A percentile compares a stretch with the other conserved stretches of the same genome.
Conservation (phyloP, 2,329 filamentous ascomycete genomes). For the Monosporascus sp. region DNA sequence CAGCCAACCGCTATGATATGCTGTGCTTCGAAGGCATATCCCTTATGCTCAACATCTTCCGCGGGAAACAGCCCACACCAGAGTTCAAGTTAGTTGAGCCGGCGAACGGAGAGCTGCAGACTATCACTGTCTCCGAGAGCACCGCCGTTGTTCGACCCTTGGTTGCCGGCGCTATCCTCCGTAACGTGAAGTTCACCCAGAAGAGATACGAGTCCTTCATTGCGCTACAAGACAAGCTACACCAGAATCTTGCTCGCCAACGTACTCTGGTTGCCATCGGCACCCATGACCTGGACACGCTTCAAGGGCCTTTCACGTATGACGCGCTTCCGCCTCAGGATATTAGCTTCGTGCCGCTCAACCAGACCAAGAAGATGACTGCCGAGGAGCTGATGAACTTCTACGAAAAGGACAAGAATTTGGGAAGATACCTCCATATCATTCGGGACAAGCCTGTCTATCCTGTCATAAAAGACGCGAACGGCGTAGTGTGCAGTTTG, state of each 20-base stretch:
- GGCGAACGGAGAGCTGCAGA: slow-evolving; percentile 67
- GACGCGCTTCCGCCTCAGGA: slow-evolving; percentile 88
- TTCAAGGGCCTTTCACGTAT: slow-evolving; percentile 94
- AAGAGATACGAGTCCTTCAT: slow-evolving; percentile 97
- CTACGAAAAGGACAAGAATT: slow-evolving; percentile 91
- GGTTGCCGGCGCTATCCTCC: slow-evolving; percentile 82
- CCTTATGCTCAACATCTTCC: slow-evolving; percentile 93
- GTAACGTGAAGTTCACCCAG: slow-evolving; percentile 87
- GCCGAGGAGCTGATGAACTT: slow-evolving; percentile 87
- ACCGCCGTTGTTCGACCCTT: slow-evolving; percentile 80
- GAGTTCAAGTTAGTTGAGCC: slow-evolving; percentile 75
- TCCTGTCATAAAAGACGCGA: slow-evolving; percentile 89
- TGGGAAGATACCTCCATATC: slow-evolving; percentile 88
- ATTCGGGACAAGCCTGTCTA: slow-evolving; percentile 92
- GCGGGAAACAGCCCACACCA: slow-evolving; percentile 68
- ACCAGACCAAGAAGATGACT: slow-evolving; percentile 85
- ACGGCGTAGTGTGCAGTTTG: slow-evolving; percentile 82
- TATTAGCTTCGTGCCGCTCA: slow-evolving; percentile 85
- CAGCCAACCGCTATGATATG: slow-evolving; percentile 91
- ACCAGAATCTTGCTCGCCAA: slow-evolving; percentile 91
- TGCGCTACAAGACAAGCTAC: slow-evolving; percentile 92
- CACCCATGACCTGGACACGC: slow-evolving; percentile 90
- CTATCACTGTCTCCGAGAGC: slow-evolving; percentile 71
- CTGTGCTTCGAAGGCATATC: slow-evolving; percentile 96
- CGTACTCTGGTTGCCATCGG: slow-evolving; percentile 94